Percentiles rank a stretch among this genome's conserved stretches.
These are phyloP conservation scores for Erysimum cheiri DNA, from an alignment of 441 rosid genomes.

Conservation along the genomic window DNA sequence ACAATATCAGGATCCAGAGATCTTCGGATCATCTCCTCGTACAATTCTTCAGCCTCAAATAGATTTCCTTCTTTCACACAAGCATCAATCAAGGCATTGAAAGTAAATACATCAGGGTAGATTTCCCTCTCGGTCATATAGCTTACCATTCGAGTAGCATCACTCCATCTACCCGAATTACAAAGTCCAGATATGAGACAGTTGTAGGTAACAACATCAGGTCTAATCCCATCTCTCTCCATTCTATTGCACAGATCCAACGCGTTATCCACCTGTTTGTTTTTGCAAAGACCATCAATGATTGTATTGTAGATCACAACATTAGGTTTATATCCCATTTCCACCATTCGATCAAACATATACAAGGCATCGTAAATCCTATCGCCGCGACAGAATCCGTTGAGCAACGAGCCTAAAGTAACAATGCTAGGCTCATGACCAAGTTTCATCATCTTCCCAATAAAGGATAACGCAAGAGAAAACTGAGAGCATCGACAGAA, in stretches of 20 bases:
- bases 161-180: conserved; percentile 28
- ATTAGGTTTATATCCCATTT: conserved; percentile 28
- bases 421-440: conserved; percentile 41
- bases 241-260: conserved; percentile 10
- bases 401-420: conserved; percentile 40
- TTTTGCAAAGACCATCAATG: conserved; percentile 36
- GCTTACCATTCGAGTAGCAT: conserved; percentile 28
- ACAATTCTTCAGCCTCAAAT: conserved; percentile 31
- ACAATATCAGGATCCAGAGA: conserved; percentile 37
- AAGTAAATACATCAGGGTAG: conserved; percentile 41
- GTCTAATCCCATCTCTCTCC: conserved; percentile 25
- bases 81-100: conserved; percentile 39
- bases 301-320: conserved; percentile 34
- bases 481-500: conserved; percentile 33
- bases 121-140: conserved; percentile 29
- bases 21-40: conserved; percentile 36
- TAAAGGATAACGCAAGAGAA: conserved; percentile 36
- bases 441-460: conserved; percentile 47
- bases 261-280: conserved; percentile 14
- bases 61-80: conserved; percentile 35
- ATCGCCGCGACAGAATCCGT: conserved; percentile 36
- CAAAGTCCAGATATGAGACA: conserved; percentile 30
- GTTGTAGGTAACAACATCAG: conserved; percentile 26
- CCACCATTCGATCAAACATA: conserved; percentile 27
- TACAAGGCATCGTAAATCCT: conserved; percentile 24